These are phyloP conservation scores for Ceratocystis cacaofunesta DNA, from an alignment of 2,329 filamentous ascomycete genomes.

Conservation along the genomic window DNA sequence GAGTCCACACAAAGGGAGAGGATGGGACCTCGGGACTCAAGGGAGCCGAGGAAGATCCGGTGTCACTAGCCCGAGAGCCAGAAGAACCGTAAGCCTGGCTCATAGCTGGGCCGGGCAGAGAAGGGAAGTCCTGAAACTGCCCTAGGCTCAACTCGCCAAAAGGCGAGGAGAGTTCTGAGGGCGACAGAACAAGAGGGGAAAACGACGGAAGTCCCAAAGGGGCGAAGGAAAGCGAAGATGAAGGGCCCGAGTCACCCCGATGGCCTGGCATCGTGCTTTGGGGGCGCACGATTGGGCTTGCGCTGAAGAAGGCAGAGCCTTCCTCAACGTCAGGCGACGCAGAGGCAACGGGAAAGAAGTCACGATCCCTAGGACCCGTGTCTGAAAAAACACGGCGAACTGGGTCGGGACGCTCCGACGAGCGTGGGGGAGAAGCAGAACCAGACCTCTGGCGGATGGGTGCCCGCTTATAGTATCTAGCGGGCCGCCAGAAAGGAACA, in stretches of 20 bases:
- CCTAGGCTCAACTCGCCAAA: not conserved
- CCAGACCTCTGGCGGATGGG: not conserved
- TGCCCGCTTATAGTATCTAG: not conserved
- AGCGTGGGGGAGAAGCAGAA: not conserved
- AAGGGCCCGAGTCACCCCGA: not conserved
- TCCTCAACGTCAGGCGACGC: no score
- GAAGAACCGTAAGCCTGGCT: not conserved
- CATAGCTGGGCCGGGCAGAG: not conserved
- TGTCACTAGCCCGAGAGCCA: not conserved
- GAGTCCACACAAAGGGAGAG: not conserved
- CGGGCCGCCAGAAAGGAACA: not conserved
- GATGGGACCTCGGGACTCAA: not conserved
- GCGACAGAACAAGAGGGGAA: not conserved
- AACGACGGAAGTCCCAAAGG: not conserved
- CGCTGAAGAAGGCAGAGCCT: not conserved
- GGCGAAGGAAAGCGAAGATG: not conserved
- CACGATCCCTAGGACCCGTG: not conserved
- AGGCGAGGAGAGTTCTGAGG: not conserved
- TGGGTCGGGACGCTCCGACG: not conserved
- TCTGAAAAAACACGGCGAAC: not conserved
- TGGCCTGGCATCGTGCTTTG: not conserved
- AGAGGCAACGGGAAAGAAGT: not conserved
- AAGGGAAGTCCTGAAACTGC: not conserved
- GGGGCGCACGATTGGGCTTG: not conserved
- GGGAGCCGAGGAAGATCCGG: not conserved